Conservation (phyloP, 2,329 filamentous ascomycete genomes). For the Sporothrix variecibatus region DNA sequence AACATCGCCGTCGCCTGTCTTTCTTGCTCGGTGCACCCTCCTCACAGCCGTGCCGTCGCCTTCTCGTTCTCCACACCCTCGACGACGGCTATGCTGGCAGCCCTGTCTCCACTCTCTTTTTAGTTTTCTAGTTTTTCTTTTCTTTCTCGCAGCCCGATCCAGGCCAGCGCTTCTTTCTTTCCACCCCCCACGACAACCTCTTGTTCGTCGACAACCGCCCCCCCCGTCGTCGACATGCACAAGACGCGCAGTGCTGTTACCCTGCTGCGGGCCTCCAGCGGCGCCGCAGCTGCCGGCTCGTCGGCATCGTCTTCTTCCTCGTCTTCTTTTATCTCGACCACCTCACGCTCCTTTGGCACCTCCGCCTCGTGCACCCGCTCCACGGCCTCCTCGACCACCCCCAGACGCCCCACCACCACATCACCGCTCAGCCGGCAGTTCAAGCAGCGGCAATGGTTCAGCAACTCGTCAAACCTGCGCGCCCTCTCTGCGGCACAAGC, state of each 20-base stretch:
- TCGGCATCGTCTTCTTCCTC: background rate
- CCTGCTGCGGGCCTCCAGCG: conserved; percentile 22
- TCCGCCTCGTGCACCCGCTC: background rate
- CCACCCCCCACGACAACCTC: background rate
- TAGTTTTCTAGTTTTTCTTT: background rate
- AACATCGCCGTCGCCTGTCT: background rate
- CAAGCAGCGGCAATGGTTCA: conserved; percentile 42
- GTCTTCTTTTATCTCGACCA: background rate
- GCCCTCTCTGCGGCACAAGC: conserved; percentile 42
- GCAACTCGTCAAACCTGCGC: conserved; percentile 40
- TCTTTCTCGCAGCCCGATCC: background rate
- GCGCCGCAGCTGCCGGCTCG: conserved; percentile 3
- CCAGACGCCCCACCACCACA: background rate
- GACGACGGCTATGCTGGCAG: background rate
- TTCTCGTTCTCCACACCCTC: background rate
- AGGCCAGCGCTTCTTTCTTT: background rate
- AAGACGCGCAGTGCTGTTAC: conserved; percentile 26
- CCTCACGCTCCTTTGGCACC: background rate
- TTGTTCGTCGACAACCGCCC: background rate
- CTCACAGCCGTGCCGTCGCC: conserved; percentile 1
- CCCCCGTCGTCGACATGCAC: conserved; percentile 23
- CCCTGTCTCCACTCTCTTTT: conserved; percentile 16
- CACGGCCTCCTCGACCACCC: background rate
- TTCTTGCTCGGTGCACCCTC: background rate
- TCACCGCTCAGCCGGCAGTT: background rate